Conservation (phyloP, 1,284 basidiomycete genomes). For the Ustilago nuda region DNA sequence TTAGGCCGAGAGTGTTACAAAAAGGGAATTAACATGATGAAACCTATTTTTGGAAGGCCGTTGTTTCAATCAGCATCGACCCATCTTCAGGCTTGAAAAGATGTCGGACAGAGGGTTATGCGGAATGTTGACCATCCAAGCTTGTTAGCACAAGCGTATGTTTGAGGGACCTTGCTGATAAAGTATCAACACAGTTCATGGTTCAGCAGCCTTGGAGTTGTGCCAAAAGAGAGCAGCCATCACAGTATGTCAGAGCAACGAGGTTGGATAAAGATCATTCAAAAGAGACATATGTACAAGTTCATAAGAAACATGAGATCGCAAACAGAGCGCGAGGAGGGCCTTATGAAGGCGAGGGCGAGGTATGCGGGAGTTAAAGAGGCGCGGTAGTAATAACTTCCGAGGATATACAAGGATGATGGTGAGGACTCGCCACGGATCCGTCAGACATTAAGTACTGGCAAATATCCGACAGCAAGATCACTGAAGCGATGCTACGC, state of each 20-base stretch:
- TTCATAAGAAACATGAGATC: neutral
- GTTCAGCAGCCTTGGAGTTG: neutral
- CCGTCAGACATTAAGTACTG: neutral
- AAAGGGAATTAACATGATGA: too few relatives aligned
- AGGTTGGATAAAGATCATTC: constrained; percentile 2
- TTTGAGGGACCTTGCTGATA: neutral
- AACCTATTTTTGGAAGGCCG: too few relatives aligned
- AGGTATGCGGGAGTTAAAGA: neutral
- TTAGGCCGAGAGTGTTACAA: neutral
- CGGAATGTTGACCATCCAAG: neutral
- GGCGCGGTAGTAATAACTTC: neutral
- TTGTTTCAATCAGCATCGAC: too few relatives aligned
- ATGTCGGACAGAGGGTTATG: neutral
- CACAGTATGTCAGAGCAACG: neutral
- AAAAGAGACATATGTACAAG: constrained; percentile 10
- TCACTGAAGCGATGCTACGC: neutral
- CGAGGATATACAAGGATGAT: neutral
- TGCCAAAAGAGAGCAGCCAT: neutral
- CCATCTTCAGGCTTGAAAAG: neutral
- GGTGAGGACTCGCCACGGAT: neutral
- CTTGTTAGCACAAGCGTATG: neutral
- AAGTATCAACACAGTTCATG: too few relatives aligned
- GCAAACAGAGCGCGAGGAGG: neutral
- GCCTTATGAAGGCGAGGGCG: neutral
- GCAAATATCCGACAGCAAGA: neutral